phyloP scores from a whole-genome alignment of 2,329 filamentous ascomycete species.

The Tolypocladium nubicola region DNA sequence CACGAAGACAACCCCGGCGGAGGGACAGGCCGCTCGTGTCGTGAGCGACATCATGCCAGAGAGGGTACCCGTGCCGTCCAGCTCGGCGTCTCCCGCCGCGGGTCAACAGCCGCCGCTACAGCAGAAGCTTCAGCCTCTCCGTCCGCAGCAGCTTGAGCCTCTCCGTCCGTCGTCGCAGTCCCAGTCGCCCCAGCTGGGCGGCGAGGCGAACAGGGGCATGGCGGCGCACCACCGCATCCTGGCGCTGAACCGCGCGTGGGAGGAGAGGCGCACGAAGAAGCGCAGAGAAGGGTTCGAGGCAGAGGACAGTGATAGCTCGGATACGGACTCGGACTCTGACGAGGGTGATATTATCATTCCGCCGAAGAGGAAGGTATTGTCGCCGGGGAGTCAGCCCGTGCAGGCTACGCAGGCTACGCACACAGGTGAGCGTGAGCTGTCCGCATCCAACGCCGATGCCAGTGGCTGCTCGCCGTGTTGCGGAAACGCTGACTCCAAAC shows the following conservation, averaged over 20 bases:
- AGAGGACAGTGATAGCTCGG: background rate
- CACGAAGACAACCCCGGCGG: background rate
- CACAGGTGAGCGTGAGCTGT: background rate
- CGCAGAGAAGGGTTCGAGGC: background rate
- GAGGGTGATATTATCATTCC: background rate
- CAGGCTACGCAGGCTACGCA: background rate
- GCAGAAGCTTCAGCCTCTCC: background rate
- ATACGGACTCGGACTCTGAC: background rate
- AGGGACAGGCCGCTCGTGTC: constrained; percentile 3
- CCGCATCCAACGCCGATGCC: background rate
- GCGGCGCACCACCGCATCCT: constrained; percentile 12
- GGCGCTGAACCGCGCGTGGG: constrained; percentile 20
- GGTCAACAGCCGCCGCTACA: too few species aligned
- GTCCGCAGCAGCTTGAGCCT: background rate
- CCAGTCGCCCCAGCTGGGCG: background rate
- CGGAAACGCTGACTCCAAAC: background rate
- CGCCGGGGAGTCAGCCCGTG: background rate
- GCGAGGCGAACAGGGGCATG: constrained; percentile 1
- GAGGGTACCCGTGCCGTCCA: background rate
- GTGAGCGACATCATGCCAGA: constrained; percentile 12
- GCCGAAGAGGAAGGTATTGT: background rate
- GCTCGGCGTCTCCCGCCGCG: background rate
- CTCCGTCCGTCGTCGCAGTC: background rate
- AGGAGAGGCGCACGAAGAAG: constrained; percentile 5
- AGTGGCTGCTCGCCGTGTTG: too few species aligned